phyloP scores from a whole-genome alignment of 2,329 filamentous ascomycete species.

The Bipolaris oryzae region DNA sequence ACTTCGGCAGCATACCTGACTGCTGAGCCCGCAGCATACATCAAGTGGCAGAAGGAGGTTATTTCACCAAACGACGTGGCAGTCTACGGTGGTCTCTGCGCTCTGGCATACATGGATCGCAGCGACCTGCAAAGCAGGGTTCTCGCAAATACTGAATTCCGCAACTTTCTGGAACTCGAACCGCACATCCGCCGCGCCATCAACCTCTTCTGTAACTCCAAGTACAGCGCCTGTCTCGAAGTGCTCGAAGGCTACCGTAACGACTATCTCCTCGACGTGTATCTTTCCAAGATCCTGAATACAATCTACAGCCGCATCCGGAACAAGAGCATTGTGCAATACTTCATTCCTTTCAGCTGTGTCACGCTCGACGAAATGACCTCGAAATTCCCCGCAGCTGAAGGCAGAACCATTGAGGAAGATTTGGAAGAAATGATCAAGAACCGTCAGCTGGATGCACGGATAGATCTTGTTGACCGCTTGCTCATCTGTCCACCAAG shows the following conservation, averaged over 20 bases:
- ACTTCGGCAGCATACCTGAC: conserved; percentile 60
- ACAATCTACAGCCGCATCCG: conserved; percentile 76
- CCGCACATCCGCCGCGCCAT: conserved; percentile 93
- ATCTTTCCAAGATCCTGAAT: conserved; percentile 76
- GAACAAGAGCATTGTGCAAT: conserved; percentile 90
- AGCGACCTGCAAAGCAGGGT: conserved; percentile 74
- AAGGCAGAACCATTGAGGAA: conserved; percentile 60
- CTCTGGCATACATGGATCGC: conserved; percentile 87
- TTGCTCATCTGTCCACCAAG: conserved; percentile 74
- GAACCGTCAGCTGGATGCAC: conserved; percentile 71
- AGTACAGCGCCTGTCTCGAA: conserved; percentile 83
- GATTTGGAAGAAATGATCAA: conserved; percentile 84
- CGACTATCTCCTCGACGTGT: conserved; percentile 90
- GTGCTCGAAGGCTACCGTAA: conserved; percentile 80
- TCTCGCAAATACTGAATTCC: conserved; percentile 84
- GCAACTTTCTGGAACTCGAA: conserved; percentile 87
- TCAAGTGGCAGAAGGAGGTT: conserved; percentile 70
- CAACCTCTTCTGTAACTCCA: conserved; percentile 84
- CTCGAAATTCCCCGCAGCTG: conserved; percentile 70
- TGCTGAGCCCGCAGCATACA: conserved; percentile 51
- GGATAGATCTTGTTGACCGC: conserved; percentile 83
- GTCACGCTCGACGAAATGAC: conserved; percentile 82
- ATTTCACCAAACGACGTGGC: conserved; percentile 87
- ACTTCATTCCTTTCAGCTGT: conserved; percentile 86
- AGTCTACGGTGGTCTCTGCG: conserved; percentile 87